Conservation (phyloP, 202 grass and related monocot species). For the Panicum hallii region DNA sequence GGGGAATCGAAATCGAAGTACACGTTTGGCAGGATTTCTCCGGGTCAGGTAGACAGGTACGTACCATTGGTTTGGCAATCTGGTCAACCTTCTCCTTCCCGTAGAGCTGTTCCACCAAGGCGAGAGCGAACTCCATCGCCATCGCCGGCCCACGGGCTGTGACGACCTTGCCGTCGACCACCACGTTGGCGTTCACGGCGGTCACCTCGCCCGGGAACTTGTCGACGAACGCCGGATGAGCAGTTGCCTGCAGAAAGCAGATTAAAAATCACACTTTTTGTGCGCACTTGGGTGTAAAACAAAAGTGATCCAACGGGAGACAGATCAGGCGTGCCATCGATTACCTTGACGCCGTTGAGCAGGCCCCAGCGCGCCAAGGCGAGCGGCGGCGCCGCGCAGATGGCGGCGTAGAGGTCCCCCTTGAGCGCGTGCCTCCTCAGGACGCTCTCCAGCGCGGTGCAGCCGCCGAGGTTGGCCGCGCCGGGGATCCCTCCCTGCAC, state of each 20-base stretch:
- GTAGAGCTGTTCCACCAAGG: slow-evolving; percentile 56
- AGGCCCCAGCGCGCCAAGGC: slow-evolving; percentile 76
- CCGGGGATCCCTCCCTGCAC: slow-evolving; percentile 63
- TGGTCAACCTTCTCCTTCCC: slow-evolving; percentile 53
- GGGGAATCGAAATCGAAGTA: no score
- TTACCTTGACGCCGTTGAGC: slow-evolving; percentile 68
- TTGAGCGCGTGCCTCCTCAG: slow-evolving; percentile 63
- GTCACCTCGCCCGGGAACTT: slow-evolving; percentile 54
- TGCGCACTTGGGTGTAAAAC: no score
- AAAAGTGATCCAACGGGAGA: background rate
- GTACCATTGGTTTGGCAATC: slow-evolving; percentile 52
- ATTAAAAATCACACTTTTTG: no score
- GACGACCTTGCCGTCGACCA: slow-evolving; percentile 55
- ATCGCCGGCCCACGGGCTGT: slow-evolving; percentile 49
- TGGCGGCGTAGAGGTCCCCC: slow-evolving; percentile 63
- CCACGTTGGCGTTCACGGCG: slow-evolving; percentile 51
- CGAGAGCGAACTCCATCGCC: slow-evolving; percentile 51
- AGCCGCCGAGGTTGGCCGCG: slow-evolving; percentile 61
- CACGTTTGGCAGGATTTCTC: no score
- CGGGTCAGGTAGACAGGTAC: background rate
- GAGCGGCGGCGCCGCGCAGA: slow-evolving; percentile 75
- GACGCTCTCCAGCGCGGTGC: slow-evolving; percentile 56
- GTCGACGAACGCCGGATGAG: slow-evolving; percentile 52
- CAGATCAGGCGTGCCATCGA: background rate
- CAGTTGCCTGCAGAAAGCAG: slow-evolving; percentile 50